A percentile compares a stretch with the other conserved stretches of the same genome.
These are phyloP conservation scores for Ciborinia camelliae DNA, from an alignment of 2,329 filamentous ascomycete genomes.

Conservation along the genomic window DNA sequence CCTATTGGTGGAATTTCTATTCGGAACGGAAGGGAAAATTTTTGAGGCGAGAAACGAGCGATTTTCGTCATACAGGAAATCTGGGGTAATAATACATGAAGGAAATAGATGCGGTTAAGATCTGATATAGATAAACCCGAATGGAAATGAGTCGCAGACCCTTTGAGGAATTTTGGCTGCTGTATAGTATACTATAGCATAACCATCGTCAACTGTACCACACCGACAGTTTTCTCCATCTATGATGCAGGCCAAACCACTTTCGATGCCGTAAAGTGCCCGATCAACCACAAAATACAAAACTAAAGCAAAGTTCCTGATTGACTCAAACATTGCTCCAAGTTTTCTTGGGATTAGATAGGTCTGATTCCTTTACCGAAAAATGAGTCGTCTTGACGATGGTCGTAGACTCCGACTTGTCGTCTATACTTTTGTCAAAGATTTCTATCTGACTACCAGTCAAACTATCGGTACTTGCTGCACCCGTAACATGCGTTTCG, in stretches of 20 bases:
- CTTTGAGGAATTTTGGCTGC: not conserved
- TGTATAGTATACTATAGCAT: not conserved
- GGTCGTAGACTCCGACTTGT: not conserved
- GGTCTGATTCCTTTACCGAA: constrained; percentile 2
- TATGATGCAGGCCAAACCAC: not conserved
- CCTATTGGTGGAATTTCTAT: constrained; percentile 14
- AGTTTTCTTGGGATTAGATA: not conserved
- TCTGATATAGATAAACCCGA: not conserved
- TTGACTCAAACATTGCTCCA: constrained; percentile 14
- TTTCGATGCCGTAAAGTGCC: not conserved
- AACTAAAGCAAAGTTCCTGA: not conserved
- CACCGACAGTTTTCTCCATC: too few relatives aligned
- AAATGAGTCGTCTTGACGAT: constrained; percentile 4
- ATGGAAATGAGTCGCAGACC: not conserved
- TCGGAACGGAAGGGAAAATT: not conserved
- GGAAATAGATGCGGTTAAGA: not conserved
- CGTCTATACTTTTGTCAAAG: not conserved
- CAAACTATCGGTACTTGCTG: constrained; percentile 5
- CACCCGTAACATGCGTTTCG: not conserved
- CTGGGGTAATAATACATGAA: not conserved
- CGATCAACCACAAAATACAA: not conserved
- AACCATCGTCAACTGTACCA: too few relatives aligned
- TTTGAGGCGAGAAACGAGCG: not conserved
- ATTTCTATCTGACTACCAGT: not conserved
- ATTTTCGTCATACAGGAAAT: not conserved